A percentile compares a stretch with the other conserved stretches of the same genome.
Conservation (phyloP, 768 basidiomycete genomes). For the Lentinula aciculospora region DNA sequence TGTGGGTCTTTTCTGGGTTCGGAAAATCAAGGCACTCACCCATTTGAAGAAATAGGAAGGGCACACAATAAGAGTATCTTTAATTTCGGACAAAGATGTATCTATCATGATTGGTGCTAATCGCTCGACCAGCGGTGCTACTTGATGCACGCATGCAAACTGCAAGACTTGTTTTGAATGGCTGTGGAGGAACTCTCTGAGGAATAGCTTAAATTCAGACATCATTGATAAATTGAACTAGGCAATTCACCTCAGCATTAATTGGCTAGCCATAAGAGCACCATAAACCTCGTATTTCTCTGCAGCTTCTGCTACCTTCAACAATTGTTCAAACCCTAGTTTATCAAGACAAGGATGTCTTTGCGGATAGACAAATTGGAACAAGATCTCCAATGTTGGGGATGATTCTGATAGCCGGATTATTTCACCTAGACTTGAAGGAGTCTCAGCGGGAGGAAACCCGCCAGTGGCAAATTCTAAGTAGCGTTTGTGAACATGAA, state of each 20-base stretch:
- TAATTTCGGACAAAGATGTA: background rate
- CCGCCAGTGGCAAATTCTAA: conserved; percentile 6
- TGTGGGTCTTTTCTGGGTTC: too few relatives aligned
- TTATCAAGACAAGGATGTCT: conserved; percentile 7
- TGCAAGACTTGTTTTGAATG: background rate
- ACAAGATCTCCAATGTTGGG: conserved; percentile 6
- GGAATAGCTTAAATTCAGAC: too few relatives aligned
- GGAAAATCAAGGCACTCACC: background rate
- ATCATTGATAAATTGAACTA: too few relatives aligned
- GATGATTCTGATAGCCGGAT: conserved; percentile 8
- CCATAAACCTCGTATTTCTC: conserved; percentile 11
- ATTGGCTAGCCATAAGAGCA: conserved; percentile 1
- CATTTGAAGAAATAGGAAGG: background rate
- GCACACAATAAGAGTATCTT: background rate
- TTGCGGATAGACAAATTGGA: conserved; percentile 9
- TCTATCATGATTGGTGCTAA: conserved; percentile 4
- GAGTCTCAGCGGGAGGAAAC: conserved; percentile 4
- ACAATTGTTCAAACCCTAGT: background rate
- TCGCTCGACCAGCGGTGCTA: background rate
- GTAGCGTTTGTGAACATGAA: conserved; percentile 3
- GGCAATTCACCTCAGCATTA: background rate
- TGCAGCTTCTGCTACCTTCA: conserved; percentile 8
- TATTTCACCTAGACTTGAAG: conserved; percentile 4
- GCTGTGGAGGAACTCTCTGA: background rate
- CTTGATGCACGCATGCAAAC: background rate